phyloP scores from a whole-genome alignment of 345 rosid species.

The Citrus glauca region DNA sequence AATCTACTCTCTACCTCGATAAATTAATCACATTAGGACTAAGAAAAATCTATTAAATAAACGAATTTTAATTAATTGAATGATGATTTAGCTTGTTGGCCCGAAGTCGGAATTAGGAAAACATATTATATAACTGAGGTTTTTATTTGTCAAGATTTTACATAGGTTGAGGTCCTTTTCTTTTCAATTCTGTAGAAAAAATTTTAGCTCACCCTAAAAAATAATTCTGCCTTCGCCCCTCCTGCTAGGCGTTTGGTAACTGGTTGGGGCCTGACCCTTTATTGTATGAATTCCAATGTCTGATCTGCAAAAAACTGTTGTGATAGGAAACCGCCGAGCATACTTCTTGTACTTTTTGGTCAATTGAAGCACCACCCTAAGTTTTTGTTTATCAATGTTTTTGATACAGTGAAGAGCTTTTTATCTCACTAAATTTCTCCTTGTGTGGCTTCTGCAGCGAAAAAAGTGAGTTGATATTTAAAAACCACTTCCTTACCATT shows the following conservation, averaged over 20 bases:
- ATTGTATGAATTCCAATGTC: neutral
- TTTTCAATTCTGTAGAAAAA: too few species aligned
- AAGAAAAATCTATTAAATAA: too few species aligned
- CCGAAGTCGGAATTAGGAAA: too few species aligned
- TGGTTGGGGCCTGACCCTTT: neutral
- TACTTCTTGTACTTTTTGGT: neutral
- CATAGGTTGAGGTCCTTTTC: too few species aligned
- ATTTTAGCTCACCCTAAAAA: too few species aligned
- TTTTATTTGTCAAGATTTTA: too few species aligned
- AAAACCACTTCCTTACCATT: constrained; percentile 70
- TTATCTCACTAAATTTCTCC: constrained; percentile 16
- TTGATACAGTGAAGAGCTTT: neutral
- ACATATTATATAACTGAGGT: too few species aligned
- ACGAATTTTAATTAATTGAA: too few species aligned
- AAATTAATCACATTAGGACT: too few species aligned
- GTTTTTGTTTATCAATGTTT: neutral
- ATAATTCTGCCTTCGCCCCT: too few species aligned
- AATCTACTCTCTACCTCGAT: too few species aligned
- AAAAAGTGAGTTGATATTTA: constrained; percentile 68
- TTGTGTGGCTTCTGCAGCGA: constrained; percentile 49
- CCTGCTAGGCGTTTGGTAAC: neutral
- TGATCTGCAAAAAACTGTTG: neutral
- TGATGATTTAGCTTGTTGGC: too few species aligned
- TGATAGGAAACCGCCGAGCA: neutral
- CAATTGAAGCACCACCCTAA: neutral